These are phyloP conservation scores for Corynespora cassiicola DNA, from an alignment of 2,329 filamentous ascomycete species.

Conservation along the genomic window DNA sequence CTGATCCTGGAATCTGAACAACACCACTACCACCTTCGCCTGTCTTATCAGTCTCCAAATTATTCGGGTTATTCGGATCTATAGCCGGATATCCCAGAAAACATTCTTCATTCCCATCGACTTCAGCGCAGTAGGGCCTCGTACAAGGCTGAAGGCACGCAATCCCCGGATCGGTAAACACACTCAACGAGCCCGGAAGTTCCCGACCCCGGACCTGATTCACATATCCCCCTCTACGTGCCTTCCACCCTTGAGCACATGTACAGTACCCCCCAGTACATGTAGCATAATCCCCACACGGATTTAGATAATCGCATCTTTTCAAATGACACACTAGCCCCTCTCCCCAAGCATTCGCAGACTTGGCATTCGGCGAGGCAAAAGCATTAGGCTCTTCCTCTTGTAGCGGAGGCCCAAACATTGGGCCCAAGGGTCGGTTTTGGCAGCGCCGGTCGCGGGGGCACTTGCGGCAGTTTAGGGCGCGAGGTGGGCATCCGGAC, in stretches of 20 bases:
- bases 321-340: too few species aligned
- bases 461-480: constrained; percentile 19
- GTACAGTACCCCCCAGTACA: too few species aligned
- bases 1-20: constrained; percentile 7
- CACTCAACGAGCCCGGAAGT: constrained; percentile 13
- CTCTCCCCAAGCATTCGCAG: too few species aligned
- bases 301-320: too few species aligned
- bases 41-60: not conserved
- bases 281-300: too few species aligned
- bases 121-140: constrained; percentile 15
- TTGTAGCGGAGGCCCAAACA: too few species aligned
- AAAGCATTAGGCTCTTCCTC: too few species aligned
- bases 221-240: too few species aligned
- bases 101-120: constrained; percentile 11
- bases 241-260: too few species aligned
- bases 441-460: constrained; percentile 14
- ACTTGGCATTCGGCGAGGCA: too few species aligned
- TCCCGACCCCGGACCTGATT: constrained; percentile 7
- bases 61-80: not conserved
- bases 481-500: constrained; percentile 9
- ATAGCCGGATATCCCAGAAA: constrained; percentile 1
- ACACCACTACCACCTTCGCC: constrained; percentile 5
- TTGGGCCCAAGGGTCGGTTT: too few species aligned
- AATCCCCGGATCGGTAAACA: constrained; percentile 12
- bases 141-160: constrained; percentile 15